Evolutionary conservation across 768 basidiomycete genomes (phyloP).

Genomic region (Kwoniella heveanensis): DNA sequence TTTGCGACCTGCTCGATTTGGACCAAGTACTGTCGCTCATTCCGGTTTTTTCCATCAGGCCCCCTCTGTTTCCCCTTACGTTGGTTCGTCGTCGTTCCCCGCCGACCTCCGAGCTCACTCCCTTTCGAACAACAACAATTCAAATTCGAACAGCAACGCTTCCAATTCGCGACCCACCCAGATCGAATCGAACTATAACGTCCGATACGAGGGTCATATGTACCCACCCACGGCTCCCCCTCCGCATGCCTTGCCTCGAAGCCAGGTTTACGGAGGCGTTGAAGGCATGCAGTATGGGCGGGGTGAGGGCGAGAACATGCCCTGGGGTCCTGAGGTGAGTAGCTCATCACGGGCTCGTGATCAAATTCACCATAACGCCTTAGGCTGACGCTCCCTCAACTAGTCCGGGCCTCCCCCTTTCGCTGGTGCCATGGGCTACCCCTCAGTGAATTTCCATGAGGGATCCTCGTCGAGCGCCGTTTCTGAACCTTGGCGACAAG

Average conservation of each 20-base stretch:
- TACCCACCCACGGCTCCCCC: slow-evolving; percentile 32
- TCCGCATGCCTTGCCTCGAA: slow-evolving; percentile 30
- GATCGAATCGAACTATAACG: slow-evolving; percentile 19
- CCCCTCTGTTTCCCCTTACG: slow-evolving; percentile 41
- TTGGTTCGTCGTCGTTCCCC: slow-evolving; percentile 27
- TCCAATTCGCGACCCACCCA: slow-evolving; percentile 7
- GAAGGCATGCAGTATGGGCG: slow-evolving; percentile 23
- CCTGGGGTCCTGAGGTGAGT: slow-evolving; percentile 35
- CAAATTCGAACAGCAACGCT: not conserved
- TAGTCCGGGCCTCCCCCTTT: slow-evolving; percentile 34
- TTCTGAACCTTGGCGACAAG: slow-evolving; percentile 24
- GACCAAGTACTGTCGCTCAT: not conserved
- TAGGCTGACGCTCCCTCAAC: too few relatives aligned
- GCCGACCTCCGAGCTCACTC: slow-evolving; percentile 29
- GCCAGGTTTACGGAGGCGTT: slow-evolving; percentile 22
- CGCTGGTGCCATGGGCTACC: slow-evolving; percentile 24
- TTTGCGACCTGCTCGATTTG: not conserved
- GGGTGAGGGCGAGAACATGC: slow-evolving; percentile 23
- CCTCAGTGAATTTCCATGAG: slow-evolving; percentile 22
- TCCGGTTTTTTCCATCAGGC: slow-evolving; percentile 20
- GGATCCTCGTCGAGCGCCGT: slow-evolving; percentile 7
- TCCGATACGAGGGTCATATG: slow-evolving; percentile 32
- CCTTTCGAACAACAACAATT: slow-evolving; percentile 20
- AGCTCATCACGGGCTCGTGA: not conserved
- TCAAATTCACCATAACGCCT: too few relatives aligned